Conservation (phyloP, 495 filamentous ascomycete species). For the Alectoria sarmentosa region DNA sequence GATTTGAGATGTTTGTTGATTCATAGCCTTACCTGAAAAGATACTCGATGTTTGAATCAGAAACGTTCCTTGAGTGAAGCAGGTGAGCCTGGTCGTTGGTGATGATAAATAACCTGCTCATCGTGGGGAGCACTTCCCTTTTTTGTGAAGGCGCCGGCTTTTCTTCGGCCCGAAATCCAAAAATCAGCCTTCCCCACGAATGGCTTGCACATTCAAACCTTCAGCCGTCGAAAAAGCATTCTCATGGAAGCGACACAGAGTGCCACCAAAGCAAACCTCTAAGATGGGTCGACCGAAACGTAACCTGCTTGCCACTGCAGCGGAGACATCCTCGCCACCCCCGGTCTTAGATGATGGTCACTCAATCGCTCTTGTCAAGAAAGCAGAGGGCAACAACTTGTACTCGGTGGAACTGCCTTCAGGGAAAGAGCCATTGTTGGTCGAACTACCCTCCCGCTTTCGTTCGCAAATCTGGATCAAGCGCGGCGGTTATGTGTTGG, state of each 20-base stretch:
- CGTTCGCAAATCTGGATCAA: conserved; percentile 88
- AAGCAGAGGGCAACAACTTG: conserved; percentile 80
- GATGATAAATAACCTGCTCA: neutral
- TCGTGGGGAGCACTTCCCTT: conserved; percentile 1
- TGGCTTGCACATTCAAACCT: neutral
- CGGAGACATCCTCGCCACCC: conserved; percentile 70
- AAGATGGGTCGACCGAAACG: conserved; percentile 69
- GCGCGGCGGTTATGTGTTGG: conserved; percentile 75
- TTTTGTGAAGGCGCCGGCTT: neutral
- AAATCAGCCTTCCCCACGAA: neutral
- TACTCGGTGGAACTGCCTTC: conserved; percentile 64
- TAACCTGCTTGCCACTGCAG: conserved; percentile 62
- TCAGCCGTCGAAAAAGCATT: neutral
- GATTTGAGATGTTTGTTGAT: too few relatives aligned
- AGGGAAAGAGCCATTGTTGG: conserved; percentile 50
- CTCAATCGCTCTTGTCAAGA: conserved; percentile 64
- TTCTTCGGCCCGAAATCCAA: neutral
- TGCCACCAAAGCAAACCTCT: neutral
- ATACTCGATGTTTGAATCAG: too few relatives aligned
- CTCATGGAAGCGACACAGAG: neutral
- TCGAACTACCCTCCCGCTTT: conserved; percentile 74
- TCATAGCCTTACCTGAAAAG: too few relatives aligned
- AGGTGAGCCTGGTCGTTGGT: too few relatives aligned
- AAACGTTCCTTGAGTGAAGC: too few relatives aligned
- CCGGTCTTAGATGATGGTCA: conserved; percentile 55